Conservation (phyloP, 2,329 filamentous ascomycete species). For the Hirsutella thompsonii region DNA sequence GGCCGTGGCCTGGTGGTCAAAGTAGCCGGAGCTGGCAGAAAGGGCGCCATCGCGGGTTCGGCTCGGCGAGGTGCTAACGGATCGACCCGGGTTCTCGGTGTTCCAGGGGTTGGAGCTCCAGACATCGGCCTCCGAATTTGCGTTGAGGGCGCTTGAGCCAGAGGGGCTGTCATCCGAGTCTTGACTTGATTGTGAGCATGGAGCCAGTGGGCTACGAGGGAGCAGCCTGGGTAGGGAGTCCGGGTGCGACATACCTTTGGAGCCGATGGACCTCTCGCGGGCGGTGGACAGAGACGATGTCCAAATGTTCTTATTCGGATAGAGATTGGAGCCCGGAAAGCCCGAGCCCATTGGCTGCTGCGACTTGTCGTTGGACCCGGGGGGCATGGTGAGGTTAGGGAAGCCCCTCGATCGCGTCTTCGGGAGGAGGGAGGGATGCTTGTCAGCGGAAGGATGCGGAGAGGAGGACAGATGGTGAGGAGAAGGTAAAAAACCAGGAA, state of each 20-base stretch:
- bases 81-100: conserved; percentile 27
- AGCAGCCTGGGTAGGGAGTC: neutral
- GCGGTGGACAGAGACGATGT: conserved; percentile 27
- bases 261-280: conserved; percentile 25
- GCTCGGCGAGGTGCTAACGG: conserved; percentile 45
- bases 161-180: conserved; percentile 32
- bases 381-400: conserved; percentile 23
- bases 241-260: conserved; percentile 30
- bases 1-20: conserved; percentile 28
- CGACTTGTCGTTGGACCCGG: conserved; percentile 17
- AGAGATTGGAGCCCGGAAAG: conserved; percentile 22
- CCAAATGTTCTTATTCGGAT: conserved; percentile 21
- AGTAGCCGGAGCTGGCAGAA: conserved; percentile 30
- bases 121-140: conserved; percentile 54
- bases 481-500: neutral
- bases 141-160: conserved; percentile 56
- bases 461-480: neutral
- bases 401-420: conserved; percentile 26
- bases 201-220: neutral
- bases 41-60: conserved; percentile 34
- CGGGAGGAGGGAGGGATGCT: conserved; percentile 1
- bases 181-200: conserved; percentile 9
- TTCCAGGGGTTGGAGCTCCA: conserved; percentile 51
- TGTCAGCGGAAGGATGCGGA: neutral
- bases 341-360: conserved; percentile 27